Base-by-base conservation (phyloP, 2,329 filamentous ascomycete species). In the Xylaria sp. region DNA sequence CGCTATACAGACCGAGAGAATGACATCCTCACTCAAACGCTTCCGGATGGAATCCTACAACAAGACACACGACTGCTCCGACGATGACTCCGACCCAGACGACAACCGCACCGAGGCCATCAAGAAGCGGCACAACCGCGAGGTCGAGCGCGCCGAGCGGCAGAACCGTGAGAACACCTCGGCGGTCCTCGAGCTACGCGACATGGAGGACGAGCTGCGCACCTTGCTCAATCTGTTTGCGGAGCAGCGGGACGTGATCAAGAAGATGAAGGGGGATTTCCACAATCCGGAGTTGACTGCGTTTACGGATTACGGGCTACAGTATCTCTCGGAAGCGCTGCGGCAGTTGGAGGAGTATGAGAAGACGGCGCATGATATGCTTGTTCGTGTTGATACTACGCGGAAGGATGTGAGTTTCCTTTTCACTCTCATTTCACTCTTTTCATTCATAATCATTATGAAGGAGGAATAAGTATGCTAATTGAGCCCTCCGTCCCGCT, bases 161-260 rank as follows among this genome's bases (percentile, higher is more conserved):
- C 83, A 87, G 60, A 89, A 89, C 66, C 81, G 86, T 6, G 83
- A 87, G 63, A 87, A 88, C 65, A 86, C 87, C 0, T 88, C 87
- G 0, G 84, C 87, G 0, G 74, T 89, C 0, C 76, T 89, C 0
- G 87, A 89, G 68, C 78, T 89, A 0, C 81, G 86, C 12, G 87
- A 89, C 64, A 84, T 89, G 49, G 85, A 89, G 63, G 87, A 89
- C 62, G 87, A 89, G 70, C 78, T 89, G 2, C 79, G 78, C 3
- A 87, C 85, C 0, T 78, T 89, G 4, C 70, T 80, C 4, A 83
- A 81, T 45, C 76, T 89, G 0, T 87, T 89, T 31, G 80, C 84
- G n/a, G 79, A 83, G 14, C 87, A 89, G 70, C 77, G 81, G 21
- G 75, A 76, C 0, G 80, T 83, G 0, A 78, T 89, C 40, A 75